These are phyloP conservation scores for Vitis amurensis DNA, from an alignment of 164 flowering plant genomes.

Conservation along the genomic window DNA sequence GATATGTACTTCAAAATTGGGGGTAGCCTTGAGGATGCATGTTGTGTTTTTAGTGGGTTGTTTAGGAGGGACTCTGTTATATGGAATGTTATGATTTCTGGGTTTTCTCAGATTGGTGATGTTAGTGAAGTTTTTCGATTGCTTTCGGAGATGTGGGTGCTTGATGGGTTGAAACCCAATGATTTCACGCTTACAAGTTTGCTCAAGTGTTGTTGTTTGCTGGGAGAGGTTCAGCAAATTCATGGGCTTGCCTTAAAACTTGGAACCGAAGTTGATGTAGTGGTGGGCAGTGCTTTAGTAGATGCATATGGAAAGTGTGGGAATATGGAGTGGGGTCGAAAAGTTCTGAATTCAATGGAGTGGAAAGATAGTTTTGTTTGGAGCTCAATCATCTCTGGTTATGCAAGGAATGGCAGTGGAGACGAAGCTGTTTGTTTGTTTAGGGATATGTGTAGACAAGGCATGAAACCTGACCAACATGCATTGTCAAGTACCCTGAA, in stretches of 20 bases:
- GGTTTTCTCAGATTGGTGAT: slow-evolving; percentile 24
- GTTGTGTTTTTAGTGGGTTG: slow-evolving; percentile 15
- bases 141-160: slow-evolving; percentile 18
- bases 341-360: slow-evolving; percentile 20
- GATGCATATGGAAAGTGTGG: too few relatives aligned
- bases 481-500: slow-evolving; percentile 25
- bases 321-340: slow-evolving; percentile 8
- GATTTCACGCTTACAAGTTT: slow-evolving; percentile 30
- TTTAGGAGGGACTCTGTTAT: slow-evolving; percentile 19
- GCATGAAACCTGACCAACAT: slow-evolving; percentile 25
- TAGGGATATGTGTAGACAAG: slow-evolving; percentile 24
- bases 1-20: slow-evolving; percentile 25
- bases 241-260: slow-evolving; percentile 24
- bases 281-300: slow-evolving; percentile 17
- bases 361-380: slow-evolving; percentile 24
- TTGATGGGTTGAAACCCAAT: slow-evolving; percentile 25
- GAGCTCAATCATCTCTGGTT: slow-evolving; percentile 28
- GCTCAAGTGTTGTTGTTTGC: slow-evolving; percentile 25
- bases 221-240: slow-evolving; percentile 26
- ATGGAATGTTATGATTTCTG: slow-evolving; percentile 28
- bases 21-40: slow-evolving; percentile 11
- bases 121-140: slow-evolving; percentile 16
- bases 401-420: slow-evolving; percentile 23
- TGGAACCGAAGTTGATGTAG: slow-evolving; percentile 21
- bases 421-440: slow-evolving; percentile 19